Conservation (phyloP, 768 basidiomycete genomes). For the Harrya chromipes region DNA sequence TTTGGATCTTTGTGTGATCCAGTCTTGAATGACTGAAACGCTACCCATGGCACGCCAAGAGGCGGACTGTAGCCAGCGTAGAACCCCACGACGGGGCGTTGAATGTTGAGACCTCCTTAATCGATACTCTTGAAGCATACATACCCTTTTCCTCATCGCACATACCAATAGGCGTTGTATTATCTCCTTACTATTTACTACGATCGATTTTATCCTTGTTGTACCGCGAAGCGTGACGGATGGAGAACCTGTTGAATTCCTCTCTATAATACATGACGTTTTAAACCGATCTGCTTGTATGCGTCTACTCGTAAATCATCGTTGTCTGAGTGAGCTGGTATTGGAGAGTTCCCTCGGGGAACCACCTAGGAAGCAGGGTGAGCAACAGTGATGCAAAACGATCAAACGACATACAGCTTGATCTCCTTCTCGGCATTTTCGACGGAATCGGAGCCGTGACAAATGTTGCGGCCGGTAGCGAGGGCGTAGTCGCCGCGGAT, state of each 20-base stretch:
- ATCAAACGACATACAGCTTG: constrained; percentile 56
- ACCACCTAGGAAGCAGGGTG: constrained; percentile 58
- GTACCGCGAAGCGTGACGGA: neutral
- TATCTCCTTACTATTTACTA: neutral
- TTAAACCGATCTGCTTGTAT: constrained; percentile 7
- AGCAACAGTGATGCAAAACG: neutral
- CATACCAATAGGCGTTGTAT: constrained; percentile 20
- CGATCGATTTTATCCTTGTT: constrained; percentile 1
- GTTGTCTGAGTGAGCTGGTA: constrained; percentile 60
- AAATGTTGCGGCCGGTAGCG: constrained; percentile 92
- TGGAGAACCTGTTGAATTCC: neutral
- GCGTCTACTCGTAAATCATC: constrained; percentile 77
- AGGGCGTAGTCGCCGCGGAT: constrained; percentile 96
- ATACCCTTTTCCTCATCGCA: constrained; percentile 25
- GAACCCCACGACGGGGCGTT: constrained; percentile 1
- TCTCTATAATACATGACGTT: constrained; percentile 21
- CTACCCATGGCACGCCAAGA: constrained; percentile 30
- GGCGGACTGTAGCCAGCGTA: constrained; percentile 6
- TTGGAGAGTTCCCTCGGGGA: constrained; percentile 81
- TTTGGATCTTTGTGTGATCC: constrained; percentile 4
- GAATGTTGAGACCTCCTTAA: constrained; percentile 1
- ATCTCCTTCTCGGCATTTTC: constrained; percentile 96
- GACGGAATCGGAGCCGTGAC: constrained; percentile 87
- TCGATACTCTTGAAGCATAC: constrained; percentile 24
- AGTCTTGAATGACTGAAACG: constrained; percentile 6